Base-by-base conservation (phyloP, 2,329 filamentous ascomycete genomes). In the Alternaria triticimaculans region DNA sequence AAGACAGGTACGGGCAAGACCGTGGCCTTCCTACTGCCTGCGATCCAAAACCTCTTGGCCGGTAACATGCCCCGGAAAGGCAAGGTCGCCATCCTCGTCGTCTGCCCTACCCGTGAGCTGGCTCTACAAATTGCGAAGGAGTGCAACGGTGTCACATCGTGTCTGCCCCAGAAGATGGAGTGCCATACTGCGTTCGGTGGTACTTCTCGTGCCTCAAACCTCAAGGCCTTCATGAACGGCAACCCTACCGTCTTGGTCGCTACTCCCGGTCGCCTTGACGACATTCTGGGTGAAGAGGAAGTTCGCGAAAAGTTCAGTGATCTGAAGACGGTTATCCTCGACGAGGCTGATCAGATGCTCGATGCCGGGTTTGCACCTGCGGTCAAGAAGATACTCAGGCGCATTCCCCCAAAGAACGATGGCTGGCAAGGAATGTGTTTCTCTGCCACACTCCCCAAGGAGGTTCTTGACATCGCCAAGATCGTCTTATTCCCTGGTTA, bases 331-430 rank as follows among this genome's bases (percentile, higher is more conserved):
- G 71, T 84, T n/a, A 79, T 84, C 23, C 74, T 83, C 3, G 81
- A 84, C 37, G 77, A 78, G 55, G 78, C 77, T 20, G 82, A 85
- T 56, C 78, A 82, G 55, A 84, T 84, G 64, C 79, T 87, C 20
- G 82, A 87, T 44, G 76, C 83, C 55, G 86, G 87, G 23, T 88
- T 88, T 67, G 78, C 86, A 25, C 81, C 82, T 11, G 85, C 84
- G 21, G 82, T 88, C 59, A 84, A 83, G 68, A 79, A 83, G 54
- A 86, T 88, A 33, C 79, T 87, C 28, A 78, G 76, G 21, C 79
- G 81, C 33, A 81, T 88, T 48, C 86, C 86, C 10, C 78, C 82
- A 7, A 87, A 87, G 79, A 79, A 72, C 60, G 69, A 76, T 7
- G 83, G 82, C 55, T 83, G 82, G 81, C 82, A 84, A 64, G 84